phyloP scores from a whole-genome alignment of 371 early-diverging fungal genomes.

The Blastocladiella emersonii region DNA sequence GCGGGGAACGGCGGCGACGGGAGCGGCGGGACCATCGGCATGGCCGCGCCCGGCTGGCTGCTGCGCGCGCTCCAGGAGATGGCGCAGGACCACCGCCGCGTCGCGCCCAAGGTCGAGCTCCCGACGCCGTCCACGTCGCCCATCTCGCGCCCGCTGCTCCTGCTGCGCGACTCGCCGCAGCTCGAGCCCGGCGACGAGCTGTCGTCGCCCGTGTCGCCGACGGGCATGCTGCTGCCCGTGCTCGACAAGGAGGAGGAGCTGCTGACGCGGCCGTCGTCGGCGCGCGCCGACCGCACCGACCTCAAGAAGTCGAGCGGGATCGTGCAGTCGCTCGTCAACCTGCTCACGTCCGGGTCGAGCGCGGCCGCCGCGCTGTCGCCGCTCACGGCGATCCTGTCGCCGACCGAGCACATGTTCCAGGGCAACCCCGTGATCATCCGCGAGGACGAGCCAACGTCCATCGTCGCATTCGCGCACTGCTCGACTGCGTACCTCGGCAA shows the following conservation, averaged over 20 bases:
- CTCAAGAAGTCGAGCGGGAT: constrained; percentile 11
- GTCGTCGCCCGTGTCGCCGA: background rate
- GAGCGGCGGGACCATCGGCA: too few relatives aligned
- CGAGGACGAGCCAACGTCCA: constrained; percentile 86
- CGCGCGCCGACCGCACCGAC: background rate
- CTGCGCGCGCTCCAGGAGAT: constrained; percentile 6
- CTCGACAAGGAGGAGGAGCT: constrained; percentile 4
- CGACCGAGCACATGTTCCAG: constrained; percentile 70
- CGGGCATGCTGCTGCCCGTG: constrained; percentile 13
- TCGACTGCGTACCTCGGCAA: constrained; percentile 27
- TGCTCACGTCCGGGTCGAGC: constrained; percentile 15
- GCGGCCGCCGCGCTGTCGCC: constrained; percentile 4
- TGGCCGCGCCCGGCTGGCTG: constrained; percentile 8
- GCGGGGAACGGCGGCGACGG: too few relatives aligned
- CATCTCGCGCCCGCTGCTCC: constrained; percentile 12
- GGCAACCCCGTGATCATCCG: constrained; percentile 71
- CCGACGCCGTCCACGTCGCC: constrained; percentile 12
- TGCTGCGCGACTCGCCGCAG: too few relatives aligned
- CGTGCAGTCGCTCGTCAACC: constrained; percentile 16
- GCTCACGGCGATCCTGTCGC: constrained; percentile 12
- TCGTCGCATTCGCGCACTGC: constrained; percentile 74
- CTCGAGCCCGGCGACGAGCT: too few relatives aligned
- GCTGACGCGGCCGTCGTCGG: background rate
- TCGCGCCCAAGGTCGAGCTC: background rate
- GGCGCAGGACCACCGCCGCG: constrained; percentile 9